A percentile compares a stretch with the other conserved stretches of the same genome.
Conservation (phyloP, 179 eudicot species). For the Spergularia azorica region DNA sequence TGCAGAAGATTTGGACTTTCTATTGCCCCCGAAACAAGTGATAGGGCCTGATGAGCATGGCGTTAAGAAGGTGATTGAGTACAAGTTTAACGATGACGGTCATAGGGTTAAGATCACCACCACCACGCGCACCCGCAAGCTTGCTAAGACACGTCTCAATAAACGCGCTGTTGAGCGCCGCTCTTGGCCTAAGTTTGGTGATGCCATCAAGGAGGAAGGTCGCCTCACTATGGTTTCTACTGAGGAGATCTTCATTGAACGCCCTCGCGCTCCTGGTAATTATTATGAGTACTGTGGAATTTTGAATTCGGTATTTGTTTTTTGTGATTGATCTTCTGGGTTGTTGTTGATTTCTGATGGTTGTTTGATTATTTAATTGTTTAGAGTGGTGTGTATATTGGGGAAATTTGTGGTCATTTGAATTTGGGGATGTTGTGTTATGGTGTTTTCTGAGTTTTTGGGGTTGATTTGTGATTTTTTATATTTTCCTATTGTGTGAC, state of each 20-base stretch:
- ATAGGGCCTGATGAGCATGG: slow-evolving; percentile 63
- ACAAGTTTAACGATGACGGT: slow-evolving; percentile 56
- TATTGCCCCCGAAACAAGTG: slow-evolving; percentile 52
- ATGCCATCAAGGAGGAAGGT: slow-evolving; percentile 68
- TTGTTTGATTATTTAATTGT: background rate
- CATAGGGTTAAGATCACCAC: slow-evolving; percentile 66
- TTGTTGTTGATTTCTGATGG: background rate
- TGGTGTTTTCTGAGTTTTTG: too few relatives aligned
- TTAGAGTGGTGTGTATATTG: background rate
- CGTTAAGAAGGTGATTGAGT: slow-evolving; percentile 53
- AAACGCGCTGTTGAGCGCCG: slow-evolving; percentile 73
- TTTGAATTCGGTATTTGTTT: background rate
- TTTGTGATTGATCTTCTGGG: background rate
- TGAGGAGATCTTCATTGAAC: slow-evolving; percentile 66
- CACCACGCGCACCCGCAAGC: slow-evolving; percentile 59
- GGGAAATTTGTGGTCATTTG: background rate
- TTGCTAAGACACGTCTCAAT: slow-evolving; percentile 65
- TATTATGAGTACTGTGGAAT: too few relatives aligned
- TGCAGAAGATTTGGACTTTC: slow-evolving; percentile 46
- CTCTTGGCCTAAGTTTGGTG: slow-evolving; percentile 78
- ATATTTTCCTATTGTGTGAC: too few relatives aligned
- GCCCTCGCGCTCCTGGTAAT: slow-evolving; percentile 61
- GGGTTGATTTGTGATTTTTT: too few relatives aligned
- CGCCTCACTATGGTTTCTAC: slow-evolving; percentile 74
- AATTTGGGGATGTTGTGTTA: background rate